Base-by-base conservation (phyloP, 805 yeast genomes). In the Naumovozyma baii region DNA sequence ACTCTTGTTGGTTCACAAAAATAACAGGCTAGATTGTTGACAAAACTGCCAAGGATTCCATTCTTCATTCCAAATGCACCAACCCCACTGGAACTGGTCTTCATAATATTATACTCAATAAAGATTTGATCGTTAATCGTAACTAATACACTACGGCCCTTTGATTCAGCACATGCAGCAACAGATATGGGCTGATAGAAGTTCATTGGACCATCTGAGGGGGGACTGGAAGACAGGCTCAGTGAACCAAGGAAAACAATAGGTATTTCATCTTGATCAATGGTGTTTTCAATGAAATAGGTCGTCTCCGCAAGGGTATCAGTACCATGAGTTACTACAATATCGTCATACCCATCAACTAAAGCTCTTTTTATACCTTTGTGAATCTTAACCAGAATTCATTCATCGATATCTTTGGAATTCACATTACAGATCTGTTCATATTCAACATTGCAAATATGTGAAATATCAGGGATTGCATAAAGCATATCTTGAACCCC, bases 131-230 rank as follows among this genome's bases (percentile, higher is more conserved):
- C 85, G 47, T 78, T 78, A 30, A 78, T 62, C 0, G 79, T 76
- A 5, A 78, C 80, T 39, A 78, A 61, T 2, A 76, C 70, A 18
- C 84, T 82, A 48, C 85, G 66, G 19, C 73, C 70, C 26, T 64
- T 51, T 14, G 78, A 67, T 36, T 68, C 64, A 28, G 58, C 56
- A 46, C 66, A 60, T 1, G 80, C 64, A 4, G 84, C 80, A 20
- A 78, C 75, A 9, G 72, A 72, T 35, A 77, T 75, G 1, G 83
- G 80, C 48, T 78, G 82, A 51, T 77, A 78, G 42, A 78, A 61
- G 55, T 78, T 78, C 74, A 78, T 76, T 4, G 81, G 78, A 3
- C 83, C 83, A 52, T 78, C 85, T 2, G 81, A 74, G 2, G 80
- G 73, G 30, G 78, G 69, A 25, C 80, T 74, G 4, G 82, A 74